phyloP scores from a whole-genome alignment of 441 rosid species.

The Bocquillonia castaneifolia region DNA sequence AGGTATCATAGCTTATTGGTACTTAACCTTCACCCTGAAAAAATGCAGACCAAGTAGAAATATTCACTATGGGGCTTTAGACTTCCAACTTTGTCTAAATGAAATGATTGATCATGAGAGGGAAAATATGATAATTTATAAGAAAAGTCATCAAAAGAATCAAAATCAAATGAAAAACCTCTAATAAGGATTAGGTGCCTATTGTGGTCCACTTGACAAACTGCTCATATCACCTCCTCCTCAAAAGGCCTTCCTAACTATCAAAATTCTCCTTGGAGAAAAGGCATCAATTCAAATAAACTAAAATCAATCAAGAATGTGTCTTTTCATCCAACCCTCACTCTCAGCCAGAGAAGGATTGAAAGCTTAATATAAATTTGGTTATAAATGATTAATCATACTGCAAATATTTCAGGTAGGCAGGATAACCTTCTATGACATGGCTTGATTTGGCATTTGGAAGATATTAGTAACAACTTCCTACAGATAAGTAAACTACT shows the following conservation, averaged over 20 bases:
- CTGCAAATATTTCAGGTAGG: background rate
- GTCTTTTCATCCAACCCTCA: background rate
- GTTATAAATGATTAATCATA: background rate
- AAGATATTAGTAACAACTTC: background rate
- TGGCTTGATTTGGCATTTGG: constrained; percentile 3
- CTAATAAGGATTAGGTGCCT: background rate
- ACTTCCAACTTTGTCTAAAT: background rate
- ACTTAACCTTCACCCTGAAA: background rate
- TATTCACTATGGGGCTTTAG: background rate
- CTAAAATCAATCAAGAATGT: background rate
- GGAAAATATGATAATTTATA: background rate
- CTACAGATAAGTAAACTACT: background rate
- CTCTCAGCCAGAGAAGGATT: background rate
- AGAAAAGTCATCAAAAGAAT: background rate
- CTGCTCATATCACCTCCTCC: background rate
- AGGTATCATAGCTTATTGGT: background rate
- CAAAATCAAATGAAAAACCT: background rate
- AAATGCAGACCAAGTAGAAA: background rate
- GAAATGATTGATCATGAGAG: background rate
- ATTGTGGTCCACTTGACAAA: background rate
- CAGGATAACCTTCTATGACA: background rate
- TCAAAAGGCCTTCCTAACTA: background rate
- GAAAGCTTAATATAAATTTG: background rate
- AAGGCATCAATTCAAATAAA: background rate
- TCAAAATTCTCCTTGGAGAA: background rate